Percentiles rank a stretch among this genome's conserved stretches.
These are phyloP conservation scores for Coemansia sp. DNA, from an alignment of 192 early-diverging fungal genomes.

Conservation along the genomic window DNA sequence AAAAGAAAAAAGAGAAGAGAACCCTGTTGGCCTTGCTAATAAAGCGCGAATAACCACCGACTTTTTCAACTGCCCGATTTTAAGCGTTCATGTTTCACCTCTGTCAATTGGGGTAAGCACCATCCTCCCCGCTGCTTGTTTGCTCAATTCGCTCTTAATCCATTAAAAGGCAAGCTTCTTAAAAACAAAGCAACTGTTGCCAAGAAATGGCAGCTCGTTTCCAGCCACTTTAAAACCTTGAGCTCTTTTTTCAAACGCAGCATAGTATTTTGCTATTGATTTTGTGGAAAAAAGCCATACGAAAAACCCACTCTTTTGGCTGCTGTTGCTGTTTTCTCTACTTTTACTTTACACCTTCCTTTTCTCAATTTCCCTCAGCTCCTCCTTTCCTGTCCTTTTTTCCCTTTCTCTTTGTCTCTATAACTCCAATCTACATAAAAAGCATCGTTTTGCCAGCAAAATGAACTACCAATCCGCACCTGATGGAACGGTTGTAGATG, in stretches of 20 bases:
- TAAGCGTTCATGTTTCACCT: too few relatives aligned
- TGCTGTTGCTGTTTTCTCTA: not conserved
- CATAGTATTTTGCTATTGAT: not conserved
- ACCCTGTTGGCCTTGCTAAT: too few relatives aligned
- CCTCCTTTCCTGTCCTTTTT: not conserved
- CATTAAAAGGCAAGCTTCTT: not conserved
- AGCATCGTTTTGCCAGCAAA: not conserved
- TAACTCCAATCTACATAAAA: not conserved
- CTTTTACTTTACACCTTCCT: not conserved
- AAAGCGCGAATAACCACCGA: too few relatives aligned
- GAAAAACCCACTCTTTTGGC: not conserved
- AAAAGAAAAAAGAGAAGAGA: too few relatives aligned
- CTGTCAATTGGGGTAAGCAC: too few relatives aligned
- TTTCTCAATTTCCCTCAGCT: not conserved
- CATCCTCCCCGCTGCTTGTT: too few relatives aligned
- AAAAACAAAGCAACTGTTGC: not conserved
- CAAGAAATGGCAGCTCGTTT: not conserved
- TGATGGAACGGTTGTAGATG: slow-evolving; percentile 11
- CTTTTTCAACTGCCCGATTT: too few relatives aligned
- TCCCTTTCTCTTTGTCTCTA: not conserved
- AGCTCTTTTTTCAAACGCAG: not conserved
- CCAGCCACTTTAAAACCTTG: not conserved
- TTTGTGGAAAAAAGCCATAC: too few relatives aligned
- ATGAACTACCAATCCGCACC: slow-evolving; percentile 11
- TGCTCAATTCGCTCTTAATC: too few relatives aligned